Conservation (phyloP, 257 asterid species). For the Nicotiana tomentosiformis region DNA sequence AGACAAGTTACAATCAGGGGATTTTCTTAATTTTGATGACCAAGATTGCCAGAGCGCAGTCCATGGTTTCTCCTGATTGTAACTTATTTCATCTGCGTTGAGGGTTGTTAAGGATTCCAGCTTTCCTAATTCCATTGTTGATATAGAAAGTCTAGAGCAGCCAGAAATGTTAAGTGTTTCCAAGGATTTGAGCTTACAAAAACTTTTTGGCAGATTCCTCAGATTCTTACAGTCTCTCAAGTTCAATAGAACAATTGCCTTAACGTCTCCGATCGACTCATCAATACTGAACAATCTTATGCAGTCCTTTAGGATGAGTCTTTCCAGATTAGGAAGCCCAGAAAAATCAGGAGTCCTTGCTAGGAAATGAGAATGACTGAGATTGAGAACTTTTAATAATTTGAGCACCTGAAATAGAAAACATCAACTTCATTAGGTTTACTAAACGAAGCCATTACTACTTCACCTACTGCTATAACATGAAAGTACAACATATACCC, state of each 20-base stretch:
- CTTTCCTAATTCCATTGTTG: conserved; percentile 6
- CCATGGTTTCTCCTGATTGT: background rate
- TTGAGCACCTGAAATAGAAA: conserved; percentile 8
- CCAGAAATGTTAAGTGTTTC: conserved; percentile 13
- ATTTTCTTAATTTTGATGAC: conserved; percentile 1
- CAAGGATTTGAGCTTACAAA: conserved; percentile 13
- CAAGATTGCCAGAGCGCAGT: conserved; percentile 2
- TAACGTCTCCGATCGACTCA: conserved; percentile 9
- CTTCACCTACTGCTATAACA: background rate
- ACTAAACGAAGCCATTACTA: background rate
- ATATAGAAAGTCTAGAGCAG: background rate
- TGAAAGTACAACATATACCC: background rate
- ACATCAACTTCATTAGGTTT: background rate
- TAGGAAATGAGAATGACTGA: background rate
- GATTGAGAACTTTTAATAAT: conserved; percentile 7
- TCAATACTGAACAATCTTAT: conserved; percentile 7
- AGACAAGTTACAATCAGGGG: background rate
- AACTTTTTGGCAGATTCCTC: background rate
- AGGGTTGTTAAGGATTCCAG: conserved; percentile 11
- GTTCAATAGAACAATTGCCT: conserved; percentile 1
- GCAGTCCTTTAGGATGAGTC: conserved; percentile 12
- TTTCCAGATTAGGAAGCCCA: conserved; percentile 14
- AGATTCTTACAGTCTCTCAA: conserved; percentile 10
- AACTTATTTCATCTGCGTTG: conserved; percentile 8
- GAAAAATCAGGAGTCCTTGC: background rate